Evolutionary conservation across 2,329 filamentous ascomycete species (phyloP).

Genomic region (Xylariaceae sp.): DNA sequence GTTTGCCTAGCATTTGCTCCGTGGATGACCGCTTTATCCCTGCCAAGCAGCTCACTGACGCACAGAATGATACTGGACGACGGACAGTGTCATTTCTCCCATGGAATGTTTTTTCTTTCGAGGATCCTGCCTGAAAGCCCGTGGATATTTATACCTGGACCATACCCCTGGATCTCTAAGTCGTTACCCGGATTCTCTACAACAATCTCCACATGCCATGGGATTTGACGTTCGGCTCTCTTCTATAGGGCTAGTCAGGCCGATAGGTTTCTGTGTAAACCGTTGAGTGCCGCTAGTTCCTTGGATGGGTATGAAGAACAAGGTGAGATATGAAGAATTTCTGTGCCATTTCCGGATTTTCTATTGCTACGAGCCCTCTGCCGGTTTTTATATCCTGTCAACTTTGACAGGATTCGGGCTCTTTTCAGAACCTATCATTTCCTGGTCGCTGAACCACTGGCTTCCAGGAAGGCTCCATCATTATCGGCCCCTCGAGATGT

Average conservation of each 20-base stretch:
- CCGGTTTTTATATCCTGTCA: background rate
- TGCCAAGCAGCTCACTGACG: conserved; percentile 18
- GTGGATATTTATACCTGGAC: background rate
- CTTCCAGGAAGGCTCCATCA: background rate
- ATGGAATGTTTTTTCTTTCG: conserved; percentile 1
- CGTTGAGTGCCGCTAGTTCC: background rate
- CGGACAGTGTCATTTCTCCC: background rate
- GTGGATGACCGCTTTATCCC: conserved; percentile 20
- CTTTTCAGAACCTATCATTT: background rate
- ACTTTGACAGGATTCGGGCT: background rate
- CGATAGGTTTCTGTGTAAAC: conserved; percentile 10
- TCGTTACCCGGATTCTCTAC: background rate
- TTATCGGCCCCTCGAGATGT: background rate
- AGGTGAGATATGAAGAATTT: conserved; percentile 4
- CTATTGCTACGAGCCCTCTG: conserved; percentile 3
- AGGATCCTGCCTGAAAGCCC: conserved; percentile 9
- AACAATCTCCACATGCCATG: conserved; percentile 2
- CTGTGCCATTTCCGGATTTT: background rate
- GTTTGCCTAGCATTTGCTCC: conserved; percentile 23
- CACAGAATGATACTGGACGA: conserved; percentile 16
- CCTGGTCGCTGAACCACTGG: background rate
- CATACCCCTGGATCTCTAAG: background rate
- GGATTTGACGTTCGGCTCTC: background rate
- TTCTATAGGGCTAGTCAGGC: background rate
- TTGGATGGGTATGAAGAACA: background rate